Percentiles rank a stretch among this genome's conserved stretches.
phyloP scores from a whole-genome alignment of 2,329 filamentous ascomycete species.

The Alternaria solani region DNA sequence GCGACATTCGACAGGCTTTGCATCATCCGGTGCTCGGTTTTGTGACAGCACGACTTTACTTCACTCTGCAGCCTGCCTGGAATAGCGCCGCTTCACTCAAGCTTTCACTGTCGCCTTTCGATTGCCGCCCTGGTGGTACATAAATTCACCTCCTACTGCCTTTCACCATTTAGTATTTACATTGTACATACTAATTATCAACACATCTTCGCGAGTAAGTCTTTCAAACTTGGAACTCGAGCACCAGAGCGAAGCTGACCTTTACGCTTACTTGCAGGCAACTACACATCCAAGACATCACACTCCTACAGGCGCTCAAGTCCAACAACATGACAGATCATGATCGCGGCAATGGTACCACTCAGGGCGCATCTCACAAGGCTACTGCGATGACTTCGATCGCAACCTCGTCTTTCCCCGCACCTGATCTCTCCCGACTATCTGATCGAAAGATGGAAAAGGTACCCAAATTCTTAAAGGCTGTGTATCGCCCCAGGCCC shows the following conservation, averaged over 20 bases:
- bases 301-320: neutral
- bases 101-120: neutral
- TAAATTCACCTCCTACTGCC: neutral
- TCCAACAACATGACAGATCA: constrained; percentile 6
- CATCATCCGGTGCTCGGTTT: neutral
- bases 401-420: neutral
- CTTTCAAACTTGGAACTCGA: neutral
- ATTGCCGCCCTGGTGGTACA: neutral
- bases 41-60: neutral
- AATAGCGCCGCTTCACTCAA: neutral
- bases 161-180: neutral
- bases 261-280: neutral
- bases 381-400: neutral
- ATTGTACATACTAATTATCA: neutral
- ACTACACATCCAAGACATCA: neutral
- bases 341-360: neutral
- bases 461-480: neutral
- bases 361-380: neutral
- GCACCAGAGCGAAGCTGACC: neutral
- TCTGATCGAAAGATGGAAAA: neutral
- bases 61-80: neutral
- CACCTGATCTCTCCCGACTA: neutral
- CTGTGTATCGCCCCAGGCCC: constrained; percentile 5
- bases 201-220: neutral
- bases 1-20: neutral